Evolutionary conservation across 1,284 basidiomycete species (phyloP).

Genomic region (Lignosus rhinocerotis): DNA sequence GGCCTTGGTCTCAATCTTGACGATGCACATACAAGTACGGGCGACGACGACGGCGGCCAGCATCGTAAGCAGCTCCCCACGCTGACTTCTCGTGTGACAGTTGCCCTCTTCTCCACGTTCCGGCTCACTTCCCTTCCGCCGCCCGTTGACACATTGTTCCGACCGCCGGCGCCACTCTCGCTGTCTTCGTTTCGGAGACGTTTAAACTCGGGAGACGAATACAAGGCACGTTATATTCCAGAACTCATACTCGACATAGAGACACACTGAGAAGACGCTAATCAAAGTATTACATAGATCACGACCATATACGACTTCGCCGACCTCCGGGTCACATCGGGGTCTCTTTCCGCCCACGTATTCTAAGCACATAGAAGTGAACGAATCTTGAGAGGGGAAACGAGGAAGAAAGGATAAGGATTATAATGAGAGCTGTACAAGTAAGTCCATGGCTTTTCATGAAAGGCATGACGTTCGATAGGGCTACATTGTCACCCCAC

Average conservation of each 20-base stretch:
- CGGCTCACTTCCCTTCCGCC: not conserved
- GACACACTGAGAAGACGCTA: constrained; percentile 2
- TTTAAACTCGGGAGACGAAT: not conserved
- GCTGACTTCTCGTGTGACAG: not conserved
- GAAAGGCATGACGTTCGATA: not conserved
- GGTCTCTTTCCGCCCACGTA: constrained; percentile 12
- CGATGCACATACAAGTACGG: not conserved
- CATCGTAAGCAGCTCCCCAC: not conserved
- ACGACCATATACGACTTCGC: constrained; percentile 6
- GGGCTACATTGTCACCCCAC: not conserved
- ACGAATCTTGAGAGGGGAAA: not conserved
- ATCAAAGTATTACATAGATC: constrained; percentile 14
- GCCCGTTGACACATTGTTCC: not conserved
- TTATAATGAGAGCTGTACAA: constrained; percentile 9
- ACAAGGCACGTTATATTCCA: constrained; percentile 13
- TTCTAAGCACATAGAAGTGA: constrained; percentile 6
- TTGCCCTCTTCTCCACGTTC: not conserved
- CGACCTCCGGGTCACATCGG: not conserved
- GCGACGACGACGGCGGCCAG: not conserved
- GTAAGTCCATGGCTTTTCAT: constrained; percentile 8
- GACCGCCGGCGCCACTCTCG: not conserved
- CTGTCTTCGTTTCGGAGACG: no score
- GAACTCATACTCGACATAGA: constrained; percentile 4
- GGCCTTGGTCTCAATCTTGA: not conserved
- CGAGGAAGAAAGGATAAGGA: not conserved